Conservation (phyloP, 75 land plant genomes). For the Sequoia sempervirens region DNA sequence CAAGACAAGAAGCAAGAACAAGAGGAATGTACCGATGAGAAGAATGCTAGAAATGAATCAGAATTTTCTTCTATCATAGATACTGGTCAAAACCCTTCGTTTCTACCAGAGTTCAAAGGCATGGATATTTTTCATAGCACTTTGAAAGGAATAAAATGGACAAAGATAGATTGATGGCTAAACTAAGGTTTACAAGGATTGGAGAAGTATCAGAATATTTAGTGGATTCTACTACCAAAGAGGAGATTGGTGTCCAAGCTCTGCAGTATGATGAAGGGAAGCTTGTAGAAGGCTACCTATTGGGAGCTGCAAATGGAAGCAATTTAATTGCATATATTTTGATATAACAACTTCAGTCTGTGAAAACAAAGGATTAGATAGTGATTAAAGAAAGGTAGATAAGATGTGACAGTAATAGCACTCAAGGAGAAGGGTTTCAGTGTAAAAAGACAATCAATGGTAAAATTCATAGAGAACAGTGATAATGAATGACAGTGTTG, state of each 20-base stretch:
- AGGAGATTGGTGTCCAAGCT: slow-evolving; percentile 34
- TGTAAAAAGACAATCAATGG: too few relatives aligned
- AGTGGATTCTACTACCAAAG: slow-evolving; percentile 31
- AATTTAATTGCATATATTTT: too few relatives aligned
- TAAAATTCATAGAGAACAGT: too few relatives aligned
- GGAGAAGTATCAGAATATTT: slow-evolving; percentile 49
- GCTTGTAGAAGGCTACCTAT: too few relatives aligned
- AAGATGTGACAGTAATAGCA: too few relatives aligned
- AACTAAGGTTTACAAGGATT: slow-evolving; percentile 70
- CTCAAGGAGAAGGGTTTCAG: too few relatives aligned
- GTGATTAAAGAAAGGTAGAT: too few relatives aligned
- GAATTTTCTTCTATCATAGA: neutral
- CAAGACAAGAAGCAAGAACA: neutral
- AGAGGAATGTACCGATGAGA: neutral
- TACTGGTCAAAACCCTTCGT: neutral
- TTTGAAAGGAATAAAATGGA: slow-evolving; percentile 36
- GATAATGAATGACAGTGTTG: too few relatives aligned
- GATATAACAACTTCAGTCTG: too few relatives aligned
- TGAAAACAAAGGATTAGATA: too few relatives aligned
- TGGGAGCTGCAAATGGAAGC: too few relatives aligned
- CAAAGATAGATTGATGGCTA: slow-evolving; percentile 25
- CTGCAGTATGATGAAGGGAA: too few relatives aligned
- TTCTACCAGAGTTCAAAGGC: slow-evolving; percentile 14
- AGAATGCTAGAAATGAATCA: neutral
- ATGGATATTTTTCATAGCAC: slow-evolving; percentile 15